Evolutionary conservation across 2,329 filamentous ascomycete species (phyloP).

Genomic region (Xylariaceae sp.): DNA sequence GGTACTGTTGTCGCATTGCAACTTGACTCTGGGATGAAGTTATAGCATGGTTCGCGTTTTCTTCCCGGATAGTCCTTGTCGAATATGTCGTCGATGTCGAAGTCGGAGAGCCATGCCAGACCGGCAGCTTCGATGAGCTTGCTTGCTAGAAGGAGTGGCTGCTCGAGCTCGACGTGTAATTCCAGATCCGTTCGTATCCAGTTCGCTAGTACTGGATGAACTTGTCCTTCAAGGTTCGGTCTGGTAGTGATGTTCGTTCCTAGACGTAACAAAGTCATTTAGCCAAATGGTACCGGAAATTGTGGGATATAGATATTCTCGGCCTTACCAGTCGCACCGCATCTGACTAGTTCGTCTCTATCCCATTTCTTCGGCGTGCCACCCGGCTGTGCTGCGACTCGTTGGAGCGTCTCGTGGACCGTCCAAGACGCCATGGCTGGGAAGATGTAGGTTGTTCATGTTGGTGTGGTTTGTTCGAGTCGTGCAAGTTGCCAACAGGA

Average conservation of each 20-base stretch:
- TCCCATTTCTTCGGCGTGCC: constrained; percentile 28
- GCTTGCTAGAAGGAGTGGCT: constrained; percentile 31
- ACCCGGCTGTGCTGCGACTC: constrained; percentile 21
- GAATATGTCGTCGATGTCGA: constrained; percentile 31
- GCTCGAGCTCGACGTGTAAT: constrained; percentile 24
- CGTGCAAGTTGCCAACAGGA: background rate
- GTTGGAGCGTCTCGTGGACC: constrained; percentile 8
- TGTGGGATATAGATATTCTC: background rate
- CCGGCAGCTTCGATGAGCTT: constrained; percentile 27
- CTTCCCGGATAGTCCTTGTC: constrained; percentile 26
- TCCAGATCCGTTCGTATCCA: constrained; percentile 22
- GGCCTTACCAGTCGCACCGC: constrained; percentile 28
- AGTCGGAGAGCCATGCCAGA: constrained; percentile 32
- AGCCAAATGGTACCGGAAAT: background rate
- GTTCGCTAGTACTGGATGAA: constrained; percentile 30
- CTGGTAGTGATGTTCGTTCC: constrained; percentile 19
- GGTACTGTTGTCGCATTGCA: constrained; percentile 8
- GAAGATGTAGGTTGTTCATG: background rate
- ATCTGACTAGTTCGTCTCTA: constrained; percentile 25
- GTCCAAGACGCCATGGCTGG: constrained; percentile 15
- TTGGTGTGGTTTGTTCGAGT: background rate
- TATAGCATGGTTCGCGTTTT: constrained; percentile 7
- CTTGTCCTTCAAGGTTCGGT: constrained; percentile 24
- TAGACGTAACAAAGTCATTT: constrained; percentile 7
- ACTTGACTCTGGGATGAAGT: background rate